These are phyloP conservation scores for Chloromonas sp. DNA, from an alignment of 163 green algal genomes.

Conservation along the genomic window DNA sequence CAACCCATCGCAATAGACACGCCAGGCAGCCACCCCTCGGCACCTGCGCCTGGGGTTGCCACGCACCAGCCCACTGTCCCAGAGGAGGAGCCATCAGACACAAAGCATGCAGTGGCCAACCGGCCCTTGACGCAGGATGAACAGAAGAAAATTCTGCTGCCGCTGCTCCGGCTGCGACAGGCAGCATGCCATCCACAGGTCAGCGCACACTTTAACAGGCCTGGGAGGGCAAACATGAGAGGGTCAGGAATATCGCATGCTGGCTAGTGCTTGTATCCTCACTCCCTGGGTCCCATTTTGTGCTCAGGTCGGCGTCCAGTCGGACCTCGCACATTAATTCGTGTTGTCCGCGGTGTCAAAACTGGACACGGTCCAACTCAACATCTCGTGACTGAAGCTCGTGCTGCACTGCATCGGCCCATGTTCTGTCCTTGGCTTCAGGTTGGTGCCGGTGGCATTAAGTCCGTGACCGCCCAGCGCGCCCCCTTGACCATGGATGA, in stretches of 20 bases:
- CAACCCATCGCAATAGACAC: not conserved
- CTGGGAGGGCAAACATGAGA: not conserved
- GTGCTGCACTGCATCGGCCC: not conserved
- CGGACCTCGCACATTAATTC: not conserved
- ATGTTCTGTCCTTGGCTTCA: slow-evolving; percentile 6
- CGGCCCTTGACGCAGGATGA: slow-evolving; percentile 7
- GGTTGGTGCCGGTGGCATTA: slow-evolving; percentile 52
- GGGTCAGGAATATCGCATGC: not conserved
- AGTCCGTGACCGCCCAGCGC: not conserved
- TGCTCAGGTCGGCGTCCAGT: not conserved
- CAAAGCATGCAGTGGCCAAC: not conserved
- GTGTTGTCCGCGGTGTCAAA: too few relatives aligned
- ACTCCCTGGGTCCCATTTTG: not conserved
- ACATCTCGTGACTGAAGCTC: not conserved
- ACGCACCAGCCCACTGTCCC: too few relatives aligned
- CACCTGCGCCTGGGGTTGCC: too few relatives aligned
- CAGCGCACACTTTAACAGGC: not conserved
- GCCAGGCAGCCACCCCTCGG: too few relatives aligned
- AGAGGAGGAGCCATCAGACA: too few relatives aligned
- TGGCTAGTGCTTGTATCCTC: too few relatives aligned
- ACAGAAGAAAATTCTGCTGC: slow-evolving; percentile 16
- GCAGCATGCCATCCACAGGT: slow-evolving; percentile 90
- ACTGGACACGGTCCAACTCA: too few relatives aligned
- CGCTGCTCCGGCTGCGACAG: slow-evolving; percentile 62
- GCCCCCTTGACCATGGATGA: slow-evolving; percentile 77